Percentiles rank a stretch among this genome's conserved stretches.
Conservation (phyloP, 495 filamentous ascomycete species). For the Trypethelium eluteriae region DNA sequence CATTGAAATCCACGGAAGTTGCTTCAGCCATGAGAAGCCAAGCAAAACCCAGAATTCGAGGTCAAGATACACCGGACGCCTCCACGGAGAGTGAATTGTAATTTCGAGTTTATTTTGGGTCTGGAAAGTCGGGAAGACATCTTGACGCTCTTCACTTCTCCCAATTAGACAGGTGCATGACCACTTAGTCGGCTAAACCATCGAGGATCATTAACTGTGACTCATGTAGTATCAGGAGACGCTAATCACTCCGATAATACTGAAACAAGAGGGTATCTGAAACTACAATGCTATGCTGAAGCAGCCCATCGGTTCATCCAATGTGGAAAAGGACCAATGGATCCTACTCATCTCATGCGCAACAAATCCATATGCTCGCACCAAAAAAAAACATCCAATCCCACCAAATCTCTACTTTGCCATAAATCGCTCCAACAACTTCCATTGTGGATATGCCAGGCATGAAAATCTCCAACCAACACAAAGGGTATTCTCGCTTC, state of each 20-base stretch:
- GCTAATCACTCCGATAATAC: background rate
- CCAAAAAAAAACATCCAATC: background rate
- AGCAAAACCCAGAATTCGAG: no score
- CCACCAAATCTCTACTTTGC: background rate
- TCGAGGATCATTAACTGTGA: background rate
- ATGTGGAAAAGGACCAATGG: background rate
- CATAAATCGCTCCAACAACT: background rate
- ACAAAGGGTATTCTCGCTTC: background rate
- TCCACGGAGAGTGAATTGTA: no score
- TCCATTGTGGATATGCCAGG: background rate
- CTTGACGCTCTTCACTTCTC: background rate
- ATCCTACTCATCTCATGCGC: background rate
- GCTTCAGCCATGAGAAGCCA: no score
- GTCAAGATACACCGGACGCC: no score
- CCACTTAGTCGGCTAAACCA: background rate
- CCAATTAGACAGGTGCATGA: background rate
- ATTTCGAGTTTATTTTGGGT: no score
- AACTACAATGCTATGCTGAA: background rate
- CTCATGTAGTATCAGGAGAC: background rate
- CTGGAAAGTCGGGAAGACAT: no score
- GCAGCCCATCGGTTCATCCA: background rate
- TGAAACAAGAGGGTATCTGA: background rate
- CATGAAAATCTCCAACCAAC: background rate
- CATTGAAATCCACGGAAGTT: no score
- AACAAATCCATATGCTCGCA: background rate